Percentiles rank a stretch among this genome's conserved stretches.
Conservation (phyloP, 1,139 yeast species). For the Lodderomyces parapsilosis region DNA sequence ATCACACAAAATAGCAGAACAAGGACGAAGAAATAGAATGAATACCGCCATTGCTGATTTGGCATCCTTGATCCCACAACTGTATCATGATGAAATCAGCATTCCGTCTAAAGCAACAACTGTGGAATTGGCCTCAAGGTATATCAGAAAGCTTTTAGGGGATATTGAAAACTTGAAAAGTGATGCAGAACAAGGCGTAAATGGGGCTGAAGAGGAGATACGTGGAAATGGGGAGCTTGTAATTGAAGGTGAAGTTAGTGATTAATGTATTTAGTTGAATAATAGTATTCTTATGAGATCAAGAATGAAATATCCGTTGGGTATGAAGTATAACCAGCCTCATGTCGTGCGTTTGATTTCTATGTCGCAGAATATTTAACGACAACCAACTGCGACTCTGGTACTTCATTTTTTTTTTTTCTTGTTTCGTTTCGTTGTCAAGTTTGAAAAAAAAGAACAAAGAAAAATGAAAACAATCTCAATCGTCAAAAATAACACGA, state of each 20-base stretch:
- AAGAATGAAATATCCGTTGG: too few species aligned
- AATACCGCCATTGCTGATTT: constrained; percentile 81
- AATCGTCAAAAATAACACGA: not conserved
- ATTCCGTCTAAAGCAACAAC: constrained; percentile 91
- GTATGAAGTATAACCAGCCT: too few species aligned
- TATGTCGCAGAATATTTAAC: too few species aligned
- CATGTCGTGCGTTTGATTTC: not conserved
- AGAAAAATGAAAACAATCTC: constrained; percentile 1
- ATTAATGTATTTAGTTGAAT: not conserved
- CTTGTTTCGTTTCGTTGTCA: too few species aligned
- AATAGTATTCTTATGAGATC: not conserved
- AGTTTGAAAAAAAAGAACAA: constrained; percentile 2
- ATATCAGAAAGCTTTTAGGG: constrained; percentile 50
- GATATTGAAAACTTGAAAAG: constrained; percentile 10
- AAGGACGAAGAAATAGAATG: constrained; percentile 91
- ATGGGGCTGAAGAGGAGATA: not conserved
- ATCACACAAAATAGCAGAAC: constrained; percentile 92
- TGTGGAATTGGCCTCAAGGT: constrained; percentile 80
- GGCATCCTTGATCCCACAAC: constrained; percentile 64
- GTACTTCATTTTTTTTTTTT: too few species aligned
- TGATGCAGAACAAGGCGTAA: not conserved
- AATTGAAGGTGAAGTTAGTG: not conserved
- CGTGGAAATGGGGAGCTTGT: not conserved
- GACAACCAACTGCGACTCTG: too few species aligned
- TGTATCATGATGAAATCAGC: constrained; percentile 53